phyloP scores from a whole-genome alignment of 768 basidiomycete species.

The Pholiota molesta region DNA sequence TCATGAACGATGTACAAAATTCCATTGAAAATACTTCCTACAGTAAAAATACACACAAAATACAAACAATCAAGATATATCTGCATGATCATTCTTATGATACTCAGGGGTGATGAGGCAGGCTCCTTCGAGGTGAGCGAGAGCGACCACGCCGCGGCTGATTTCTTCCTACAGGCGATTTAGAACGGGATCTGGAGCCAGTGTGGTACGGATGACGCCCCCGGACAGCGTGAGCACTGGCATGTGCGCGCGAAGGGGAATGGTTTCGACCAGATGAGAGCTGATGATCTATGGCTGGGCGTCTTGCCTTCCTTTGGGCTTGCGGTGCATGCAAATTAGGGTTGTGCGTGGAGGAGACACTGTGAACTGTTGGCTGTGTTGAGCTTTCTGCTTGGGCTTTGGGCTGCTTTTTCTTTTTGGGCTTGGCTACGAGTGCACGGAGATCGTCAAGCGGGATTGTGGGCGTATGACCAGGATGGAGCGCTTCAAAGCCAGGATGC shows the following conservation, averaged over 20 bases:
- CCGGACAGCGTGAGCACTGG: not conserved
- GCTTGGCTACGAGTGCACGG: not conserved
- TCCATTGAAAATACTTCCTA: not conserved
- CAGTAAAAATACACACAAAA: not conserved
- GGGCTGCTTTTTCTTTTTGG: not conserved
- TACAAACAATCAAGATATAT: not conserved
- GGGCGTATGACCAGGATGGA: not conserved
- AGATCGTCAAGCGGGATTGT: not conserved
- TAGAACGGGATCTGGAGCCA: conserved; percentile 1
- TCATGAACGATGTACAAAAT: not conserved
- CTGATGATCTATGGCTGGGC: not conserved
- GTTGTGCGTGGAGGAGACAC: no score
- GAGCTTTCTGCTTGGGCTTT: not conserved
- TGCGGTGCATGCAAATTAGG: not conserved
- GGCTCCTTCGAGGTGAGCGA: not conserved
- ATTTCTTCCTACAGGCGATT: not conserved
- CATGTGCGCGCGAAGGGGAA: not conserved
- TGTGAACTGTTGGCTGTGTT: not conserved
- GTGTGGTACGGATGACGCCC: not conserved
- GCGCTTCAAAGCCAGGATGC: not conserved
- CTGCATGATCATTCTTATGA: not conserved
- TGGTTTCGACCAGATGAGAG: not conserved
- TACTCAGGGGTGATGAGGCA: not conserved
- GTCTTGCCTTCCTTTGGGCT: not conserved
- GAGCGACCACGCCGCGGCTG: not conserved